Conservation (phyloP, 169 alveolate species). For the Nephromyces sp. region DNA sequence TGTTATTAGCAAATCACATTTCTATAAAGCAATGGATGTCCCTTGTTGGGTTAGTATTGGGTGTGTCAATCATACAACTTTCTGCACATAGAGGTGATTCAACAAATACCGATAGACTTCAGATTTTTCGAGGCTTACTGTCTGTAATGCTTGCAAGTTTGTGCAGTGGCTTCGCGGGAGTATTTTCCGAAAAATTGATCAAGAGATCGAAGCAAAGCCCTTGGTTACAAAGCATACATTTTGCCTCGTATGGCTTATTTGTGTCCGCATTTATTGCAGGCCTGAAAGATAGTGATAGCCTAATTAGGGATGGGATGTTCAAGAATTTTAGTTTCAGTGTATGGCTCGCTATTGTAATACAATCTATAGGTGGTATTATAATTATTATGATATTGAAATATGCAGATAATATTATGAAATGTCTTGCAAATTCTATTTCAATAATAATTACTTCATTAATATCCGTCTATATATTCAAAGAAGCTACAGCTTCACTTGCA, state of each 20-base stretch:
- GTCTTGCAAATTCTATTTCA: conserved; percentile 47
- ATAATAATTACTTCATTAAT: conserved; percentile 32
- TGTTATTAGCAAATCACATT: conserved; percentile 33
- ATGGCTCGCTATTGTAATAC: conserved; percentile 40
- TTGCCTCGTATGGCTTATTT: conserved; percentile 45
- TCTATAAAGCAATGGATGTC: conserved; percentile 31
- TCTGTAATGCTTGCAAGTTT: conserved; percentile 59
- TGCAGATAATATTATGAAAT: conserved; percentile 62
- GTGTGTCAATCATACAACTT: conserved; percentile 39
- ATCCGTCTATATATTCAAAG: conserved; percentile 18
- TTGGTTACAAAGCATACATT: conserved; percentile 56
- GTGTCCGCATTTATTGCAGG: conserved; percentile 32
- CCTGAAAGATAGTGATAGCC: conserved; percentile 26
- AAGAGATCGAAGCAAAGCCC: conserved; percentile 35
- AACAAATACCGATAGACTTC: background rate
- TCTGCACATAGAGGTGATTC: conserved; percentile 1
- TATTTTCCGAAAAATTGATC: conserved; percentile 47
- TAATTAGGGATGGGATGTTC: conserved; percentile 37
- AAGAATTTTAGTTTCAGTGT: conserved; percentile 43
- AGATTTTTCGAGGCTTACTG: conserved; percentile 38
- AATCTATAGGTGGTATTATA: conserved; percentile 63
- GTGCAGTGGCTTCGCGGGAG: conserved; percentile 63
- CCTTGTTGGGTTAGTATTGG: conserved; percentile 35
- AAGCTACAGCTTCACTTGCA: conserved; percentile 17
- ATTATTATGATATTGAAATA: conserved; percentile 63